Evolutionary conservation across 1,139 yeast species (phyloP).

Genomic region (Sugiyamaella neomexicana): DNA sequence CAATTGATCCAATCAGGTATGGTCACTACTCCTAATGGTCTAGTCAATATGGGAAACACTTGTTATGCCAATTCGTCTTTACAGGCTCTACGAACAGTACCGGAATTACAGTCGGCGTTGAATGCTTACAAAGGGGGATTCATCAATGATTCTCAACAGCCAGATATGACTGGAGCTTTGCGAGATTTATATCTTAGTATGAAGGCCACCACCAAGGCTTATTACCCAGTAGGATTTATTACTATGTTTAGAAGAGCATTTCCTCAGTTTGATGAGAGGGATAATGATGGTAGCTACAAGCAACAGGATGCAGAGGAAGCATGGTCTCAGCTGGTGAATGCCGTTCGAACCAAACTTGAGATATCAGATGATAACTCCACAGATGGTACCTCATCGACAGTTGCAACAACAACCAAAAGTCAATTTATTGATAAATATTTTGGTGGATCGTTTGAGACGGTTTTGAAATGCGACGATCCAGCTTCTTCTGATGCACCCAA

Average conservation of each 20-base stretch:
- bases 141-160: conserved; percentile 14
- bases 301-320: conserved; percentile 99
- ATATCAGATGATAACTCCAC: neutral
- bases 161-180: conserved; percentile 35
- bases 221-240: conserved; percentile 61
- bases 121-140: conserved; percentile 27
- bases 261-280: conserved; percentile 86
- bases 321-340: conserved; percentile 70
- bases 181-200: conserved; percentile 39
- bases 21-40: conserved; percentile 63
- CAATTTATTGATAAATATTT: conserved; percentile 56
- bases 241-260: conserved; percentile 47
- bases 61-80: conserved; percentile 90
- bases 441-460: conserved; percentile 62
- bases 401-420: conserved; percentile 16
- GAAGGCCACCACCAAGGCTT: conserved; percentile 37
- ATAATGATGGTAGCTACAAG: conserved; percentile 67
- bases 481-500: conserved; percentile 50
- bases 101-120: conserved; percentile 50
- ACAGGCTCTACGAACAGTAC: conserved; percentile 71
- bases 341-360: conserved; percentile 42
- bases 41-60: conserved; percentile 87
- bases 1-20: conserved; percentile 39
- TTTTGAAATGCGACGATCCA: conserved; percentile 56
- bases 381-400: conserved; percentile 12